Evolutionary conservation across 2,329 filamentous ascomycete species (phyloP).

Genomic region (Cryoendolithus antarcticus): DNA sequence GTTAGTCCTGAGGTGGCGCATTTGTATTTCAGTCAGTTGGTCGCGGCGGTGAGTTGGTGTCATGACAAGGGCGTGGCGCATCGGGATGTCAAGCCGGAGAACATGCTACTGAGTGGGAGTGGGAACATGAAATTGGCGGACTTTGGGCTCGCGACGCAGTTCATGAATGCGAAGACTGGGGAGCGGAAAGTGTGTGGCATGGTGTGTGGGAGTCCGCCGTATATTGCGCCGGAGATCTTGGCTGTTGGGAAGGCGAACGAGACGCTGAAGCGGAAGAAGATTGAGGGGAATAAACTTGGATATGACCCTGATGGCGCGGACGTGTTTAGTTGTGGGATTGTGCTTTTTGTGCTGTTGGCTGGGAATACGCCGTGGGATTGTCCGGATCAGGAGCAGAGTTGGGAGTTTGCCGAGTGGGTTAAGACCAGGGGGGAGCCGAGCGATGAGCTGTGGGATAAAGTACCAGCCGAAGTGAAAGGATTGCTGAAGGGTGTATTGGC

Average conservation of each 20-base stretch:
- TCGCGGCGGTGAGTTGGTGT: constrained; percentile 86
- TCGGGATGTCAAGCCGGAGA: constrained; percentile 66
- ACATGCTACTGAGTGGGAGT: constrained; percentile 73
- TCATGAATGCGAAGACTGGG: constrained; percentile 64
- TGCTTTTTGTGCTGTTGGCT: constrained; percentile 89
- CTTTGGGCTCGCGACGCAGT: constrained; percentile 90
- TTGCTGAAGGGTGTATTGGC: constrained; percentile 88
- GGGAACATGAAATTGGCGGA: constrained; percentile 91
- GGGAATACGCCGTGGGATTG: constrained; percentile 98
- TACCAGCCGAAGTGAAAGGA: constrained; percentile 64
- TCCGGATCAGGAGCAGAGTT: constrained; percentile 63
- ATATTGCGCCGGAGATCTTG: constrained; percentile 88
- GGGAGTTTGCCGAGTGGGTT: constrained; percentile 83
- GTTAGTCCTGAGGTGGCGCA: constrained; percentile 89
- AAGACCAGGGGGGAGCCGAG: constrained; percentile 62
- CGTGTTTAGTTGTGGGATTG: constrained; percentile 95
- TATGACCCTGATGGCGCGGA: constrained; percentile 75
- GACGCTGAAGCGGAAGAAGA: constrained; percentile 30
- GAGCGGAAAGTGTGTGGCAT: constrained; percentile 71
- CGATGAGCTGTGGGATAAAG: constrained; percentile 72
- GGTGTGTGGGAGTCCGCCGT: constrained; percentile 89
- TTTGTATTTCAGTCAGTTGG: constrained; percentile 86
- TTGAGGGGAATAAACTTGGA: constrained; percentile 36
- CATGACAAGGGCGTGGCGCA: constrained; percentile 93
- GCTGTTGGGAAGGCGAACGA: constrained; percentile 33